A percentile compares a stretch with the other conserved stretches of the same genome.
These are phyloP conservation scores for Halenospora varia DNA, from an alignment of 495 filamentous ascomycete species.

Conservation along the genomic window DNA sequence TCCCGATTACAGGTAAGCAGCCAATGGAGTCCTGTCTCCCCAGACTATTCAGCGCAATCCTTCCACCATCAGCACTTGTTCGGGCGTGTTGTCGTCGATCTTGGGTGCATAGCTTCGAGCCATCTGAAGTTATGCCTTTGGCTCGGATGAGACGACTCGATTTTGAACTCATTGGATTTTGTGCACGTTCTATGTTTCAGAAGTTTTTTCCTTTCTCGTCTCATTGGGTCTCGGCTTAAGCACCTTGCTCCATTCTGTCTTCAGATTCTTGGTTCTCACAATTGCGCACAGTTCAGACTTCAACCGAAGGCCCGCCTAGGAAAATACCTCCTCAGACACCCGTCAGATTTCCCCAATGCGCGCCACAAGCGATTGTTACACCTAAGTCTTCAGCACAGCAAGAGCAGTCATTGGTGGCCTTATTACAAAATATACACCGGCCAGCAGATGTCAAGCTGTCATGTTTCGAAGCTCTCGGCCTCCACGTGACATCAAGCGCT, in stretches of 20 bases:
- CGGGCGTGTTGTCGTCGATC: too few relatives aligned
- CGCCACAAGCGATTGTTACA: conserved; percentile 26
- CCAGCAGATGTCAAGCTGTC: conserved; percentile 38
- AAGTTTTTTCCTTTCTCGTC: neutral
- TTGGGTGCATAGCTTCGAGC: neutral
- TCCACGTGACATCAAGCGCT: conserved; percentile 43
- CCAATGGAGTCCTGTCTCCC: neutral
- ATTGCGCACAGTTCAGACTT: conserved; percentile 29
- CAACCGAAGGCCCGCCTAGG: conserved; percentile 33
- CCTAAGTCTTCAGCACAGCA: conserved; percentile 6
- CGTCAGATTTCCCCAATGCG: conserved; percentile 43
- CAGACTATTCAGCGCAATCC: neutral
- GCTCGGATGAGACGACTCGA: neutral
- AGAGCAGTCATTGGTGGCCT: conserved; percentile 32
- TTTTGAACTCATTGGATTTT: neutral
- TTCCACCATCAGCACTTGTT: too few relatives aligned
- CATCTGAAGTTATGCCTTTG: conserved; percentile 1
- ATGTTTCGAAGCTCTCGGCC: conserved; percentile 44
- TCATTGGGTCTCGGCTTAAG: neutral
- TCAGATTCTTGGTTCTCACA: conserved; percentile 19
- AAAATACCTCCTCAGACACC: conserved; percentile 49
- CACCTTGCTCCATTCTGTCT: neutral
- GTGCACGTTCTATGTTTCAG: conserved; percentile 4
- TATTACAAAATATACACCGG: conserved; percentile 44
- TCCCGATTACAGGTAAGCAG: neutral